Evolutionary conservation across 768 basidiomycete species (phyloP), one percentile per base, ranked within the genome.

Genomic region (Pilatotrama ljubarskyi): DNA sequence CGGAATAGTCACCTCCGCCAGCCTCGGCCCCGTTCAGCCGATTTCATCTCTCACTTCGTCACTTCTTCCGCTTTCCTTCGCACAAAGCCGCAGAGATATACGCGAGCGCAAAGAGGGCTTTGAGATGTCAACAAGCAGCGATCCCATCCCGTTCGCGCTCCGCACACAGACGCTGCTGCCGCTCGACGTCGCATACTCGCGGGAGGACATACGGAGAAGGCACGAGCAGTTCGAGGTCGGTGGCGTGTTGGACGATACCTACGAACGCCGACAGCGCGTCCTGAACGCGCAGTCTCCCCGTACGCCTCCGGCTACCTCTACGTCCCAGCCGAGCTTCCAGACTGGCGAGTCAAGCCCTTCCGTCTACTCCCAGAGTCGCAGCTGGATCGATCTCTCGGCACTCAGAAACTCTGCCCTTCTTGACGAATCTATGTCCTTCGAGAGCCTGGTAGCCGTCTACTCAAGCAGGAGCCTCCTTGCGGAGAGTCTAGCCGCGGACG

Each of bases 61-160:
- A 1, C 54, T 66, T 10, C 29, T 66, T 8, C 43, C 54, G 11
- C 61, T 66, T 15, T 46, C 61, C 5, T 55, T 55, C 8, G 64
- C 60, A 0, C 64, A 58, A 20, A 22, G 37, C 13, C 62, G 62
- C 0, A 58, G 40, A 38, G 58, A 60, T 18, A 66, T 66, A 7
- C 65, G 65, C 7, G 40, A 60, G 29, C 59, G 65, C 9, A 22
- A n/a, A n/a, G 65, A 66, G 25, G 65, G 62, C 37, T 61, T 66
- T 52, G 65, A 66, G 42, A 66, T 63, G 61, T 32, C 29, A 10
- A 32, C 5, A 10, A n/a, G 51, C n/a, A 9, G 20, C 1, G 40
- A 49, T 13, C 17, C 54, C n/a, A 44, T 32, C 2, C 54, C 58
- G 0, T 55, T 61, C 37, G 55, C 65, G 14, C 17, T 62, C 22